These are phyloP conservation scores for Mangifera indica DNA, from an alignment of 345 rosid genomes.

Conservation along the genomic window DNA sequence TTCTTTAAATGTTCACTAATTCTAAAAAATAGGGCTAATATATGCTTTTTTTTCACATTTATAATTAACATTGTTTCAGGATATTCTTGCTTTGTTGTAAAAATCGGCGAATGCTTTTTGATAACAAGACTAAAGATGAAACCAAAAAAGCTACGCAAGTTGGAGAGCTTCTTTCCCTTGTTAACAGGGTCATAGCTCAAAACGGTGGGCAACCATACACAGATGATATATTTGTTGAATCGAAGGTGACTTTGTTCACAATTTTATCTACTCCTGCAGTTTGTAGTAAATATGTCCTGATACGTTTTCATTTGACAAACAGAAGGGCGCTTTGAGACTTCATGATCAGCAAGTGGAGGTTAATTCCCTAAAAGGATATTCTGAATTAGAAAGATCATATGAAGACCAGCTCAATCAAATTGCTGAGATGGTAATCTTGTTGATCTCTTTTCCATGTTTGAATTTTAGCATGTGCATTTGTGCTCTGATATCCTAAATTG, in stretches of 20 bases:
- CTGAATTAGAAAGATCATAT: conserved; percentile 58
- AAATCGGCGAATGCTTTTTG: conserved; percentile 62
- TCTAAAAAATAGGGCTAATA: not conserved
- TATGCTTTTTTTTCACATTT: not conserved
- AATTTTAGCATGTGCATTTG: conserved; percentile 23
- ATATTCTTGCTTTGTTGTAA: conserved; percentile 56
- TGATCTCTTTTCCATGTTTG: not conserved
- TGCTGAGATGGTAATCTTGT: conserved; percentile 55
- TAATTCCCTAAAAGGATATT: conserved; percentile 55
- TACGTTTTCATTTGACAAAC: conserved; percentile 14
- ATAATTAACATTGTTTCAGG: conserved; percentile 37
- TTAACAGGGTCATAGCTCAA: conserved; percentile 42
- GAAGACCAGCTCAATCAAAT: conserved; percentile 64
- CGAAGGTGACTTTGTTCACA: conserved; percentile 44
- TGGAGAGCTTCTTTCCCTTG: conserved; percentile 63
- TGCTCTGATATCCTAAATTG: too few relatives aligned
- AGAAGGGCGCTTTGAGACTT: conserved; percentile 69
- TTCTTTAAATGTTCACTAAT: not conserved
- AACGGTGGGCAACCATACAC: conserved; percentile 78
- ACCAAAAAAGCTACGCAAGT: conserved; percentile 55
- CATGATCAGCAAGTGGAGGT: conserved; percentile 62
- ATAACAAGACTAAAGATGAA: conserved; percentile 75
- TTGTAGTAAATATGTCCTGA: not conserved
- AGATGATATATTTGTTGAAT: too few relatives aligned
- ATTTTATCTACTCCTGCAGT: not conserved